phyloP scores from a whole-genome alignment of 495 filamentous ascomycete genomes.

The Pyronema omphalodes region DNA sequence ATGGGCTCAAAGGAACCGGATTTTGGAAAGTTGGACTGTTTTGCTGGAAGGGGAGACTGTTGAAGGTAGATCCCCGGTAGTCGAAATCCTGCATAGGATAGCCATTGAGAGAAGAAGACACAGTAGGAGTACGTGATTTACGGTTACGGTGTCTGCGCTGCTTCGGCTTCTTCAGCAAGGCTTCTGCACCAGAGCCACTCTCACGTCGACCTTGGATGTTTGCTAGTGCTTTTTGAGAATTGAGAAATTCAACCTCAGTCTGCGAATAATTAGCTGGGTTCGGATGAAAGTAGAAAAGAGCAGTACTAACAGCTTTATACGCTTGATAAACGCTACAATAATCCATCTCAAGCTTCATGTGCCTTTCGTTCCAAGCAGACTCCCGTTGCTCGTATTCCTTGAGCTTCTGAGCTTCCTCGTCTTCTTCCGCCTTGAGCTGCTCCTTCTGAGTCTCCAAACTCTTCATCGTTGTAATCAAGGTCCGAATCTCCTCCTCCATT shows the following conservation, averaged over 20 bases:
- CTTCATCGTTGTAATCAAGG: conserved; percentile 13
- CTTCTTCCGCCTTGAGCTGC: conserved; percentile 32
- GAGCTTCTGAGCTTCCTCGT: conserved; percentile 34
- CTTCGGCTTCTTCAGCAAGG: conserved; percentile 29
- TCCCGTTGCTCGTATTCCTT: conserved; percentile 38
- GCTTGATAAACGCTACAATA: conserved; percentile 28
- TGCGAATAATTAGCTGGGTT: conserved; percentile 1
- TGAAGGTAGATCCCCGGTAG: conserved; percentile 11
- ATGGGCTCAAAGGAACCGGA: conserved; percentile 32
- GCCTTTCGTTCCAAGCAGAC: conserved; percentile 33
- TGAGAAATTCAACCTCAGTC: conserved; percentile 19
- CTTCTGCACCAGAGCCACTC: conserved; percentile 14
- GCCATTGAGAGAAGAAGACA: conserved; percentile 9
- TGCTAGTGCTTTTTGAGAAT: conserved; percentile 16
- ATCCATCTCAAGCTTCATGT: conserved; percentile 28
- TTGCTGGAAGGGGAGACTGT: conserved; percentile 12
- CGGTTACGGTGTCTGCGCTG: conserved; percentile 36
- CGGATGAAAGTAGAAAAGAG: conserved; percentile 5
- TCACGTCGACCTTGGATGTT: conserved; percentile 17
- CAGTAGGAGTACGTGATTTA: conserved; percentile 34
- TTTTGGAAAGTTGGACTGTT: conserved; percentile 28
- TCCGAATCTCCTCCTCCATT: conserved; percentile 28
- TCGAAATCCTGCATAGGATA: conserved; percentile 13
- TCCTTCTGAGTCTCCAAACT: conserved; percentile 19
- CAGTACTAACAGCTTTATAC: conserved; percentile 20